Conservation (phyloP, 768 basidiomycete species). For the Trametes villosa region DNA sequence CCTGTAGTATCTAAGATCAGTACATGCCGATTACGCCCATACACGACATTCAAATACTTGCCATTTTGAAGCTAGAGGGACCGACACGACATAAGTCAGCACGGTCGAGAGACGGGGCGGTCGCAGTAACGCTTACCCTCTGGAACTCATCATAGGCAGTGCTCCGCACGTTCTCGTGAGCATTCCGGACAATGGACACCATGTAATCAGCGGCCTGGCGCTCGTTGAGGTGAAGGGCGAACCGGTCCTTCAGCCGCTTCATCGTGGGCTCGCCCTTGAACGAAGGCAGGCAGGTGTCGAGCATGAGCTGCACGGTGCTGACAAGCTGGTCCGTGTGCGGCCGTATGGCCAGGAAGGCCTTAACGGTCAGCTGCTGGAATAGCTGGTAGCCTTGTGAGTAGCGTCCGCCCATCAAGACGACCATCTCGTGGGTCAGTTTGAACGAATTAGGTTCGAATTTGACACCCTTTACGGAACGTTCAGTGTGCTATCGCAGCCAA, state of each 20-base stretch:
- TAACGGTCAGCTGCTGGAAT: conserved; percentile 92
- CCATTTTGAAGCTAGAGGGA: conserved; percentile 51
- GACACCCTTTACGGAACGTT: conserved; percentile 65
- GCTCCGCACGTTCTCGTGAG: conserved; percentile 92
- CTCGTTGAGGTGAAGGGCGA: conserved; percentile 81
- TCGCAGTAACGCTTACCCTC: conserved; percentile 53
- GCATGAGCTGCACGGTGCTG: conserved; percentile 89
- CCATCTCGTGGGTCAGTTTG: conserved; percentile 99
- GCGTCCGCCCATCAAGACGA: conserved; percentile 94
- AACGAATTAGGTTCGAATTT: conserved; percentile 99
- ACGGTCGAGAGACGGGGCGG: neutral
- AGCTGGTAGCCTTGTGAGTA: conserved; percentile 93
- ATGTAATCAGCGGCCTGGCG: conserved; percentile 94
- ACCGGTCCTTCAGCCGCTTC: conserved; percentile 83
- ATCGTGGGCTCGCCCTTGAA: conserved; percentile 98
- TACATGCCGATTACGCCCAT: neutral
- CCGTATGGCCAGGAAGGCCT: conserved; percentile 96
- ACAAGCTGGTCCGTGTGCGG: conserved; percentile 91
- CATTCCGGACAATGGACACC: conserved; percentile 86
- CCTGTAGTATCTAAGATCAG: neutral
- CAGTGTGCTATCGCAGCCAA: conserved; percentile 2
- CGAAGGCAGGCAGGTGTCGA: conserved; percentile 91
- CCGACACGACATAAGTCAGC: conserved; percentile 4
- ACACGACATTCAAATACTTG: neutral
- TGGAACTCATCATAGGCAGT: conserved; percentile 97